A percentile compares a stretch with the other conserved stretches of the same genome.
Conservation (phyloP, 176 grass and related monocot species). For the Oropetium thomaeum region DNA sequence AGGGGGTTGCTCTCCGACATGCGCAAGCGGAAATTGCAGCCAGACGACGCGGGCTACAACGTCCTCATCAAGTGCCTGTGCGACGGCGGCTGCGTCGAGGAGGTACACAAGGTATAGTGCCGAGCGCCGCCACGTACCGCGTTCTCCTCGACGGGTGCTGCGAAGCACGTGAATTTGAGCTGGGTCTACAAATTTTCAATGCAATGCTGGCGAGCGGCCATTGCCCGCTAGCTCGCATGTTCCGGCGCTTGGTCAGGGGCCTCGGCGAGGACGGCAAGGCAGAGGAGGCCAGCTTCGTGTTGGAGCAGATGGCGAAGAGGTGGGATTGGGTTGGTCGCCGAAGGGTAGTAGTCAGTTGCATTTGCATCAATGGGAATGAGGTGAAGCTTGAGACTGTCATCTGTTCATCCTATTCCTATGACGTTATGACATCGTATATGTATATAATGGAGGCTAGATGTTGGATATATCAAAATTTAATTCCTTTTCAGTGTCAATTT, state of each 20-base stretch:
- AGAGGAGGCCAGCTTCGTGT: slow-evolving; percentile 54
- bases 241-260: slow-evolving; percentile 24
- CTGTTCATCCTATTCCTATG: neutral
- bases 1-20: slow-evolving; percentile 48
- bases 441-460: neutral
- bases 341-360: slow-evolving; percentile 26
- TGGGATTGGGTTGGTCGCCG: slow-evolving; percentile 6
- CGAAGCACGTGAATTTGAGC: slow-evolving; percentile 37
- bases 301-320: slow-evolving; percentile 55
- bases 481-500: neutral
- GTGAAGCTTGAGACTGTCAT: neutral
- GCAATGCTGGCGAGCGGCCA: slow-evolving; percentile 65
- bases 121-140: slow-evolving; percentile 56
- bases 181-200: slow-evolving; percentile 46
- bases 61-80: slow-evolving; percentile 65
- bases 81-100: slow-evolving; percentile 35
- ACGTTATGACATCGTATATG: too few relatives aligned
- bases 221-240: slow-evolving; percentile 27
- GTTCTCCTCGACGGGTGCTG: slow-evolving; percentile 66
- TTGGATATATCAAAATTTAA: neutral
- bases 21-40: slow-evolving; percentile 57
- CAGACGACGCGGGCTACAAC: slow-evolving; percentile 56
- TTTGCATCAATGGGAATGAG: slow-evolving; percentile 4
- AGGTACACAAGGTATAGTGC: slow-evolving; percentile 44
- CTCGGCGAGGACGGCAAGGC: slow-evolving; percentile 32